These are phyloP conservation scores for Citeromyces matritensis DNA, from an alignment of 805 yeast genomes.

Conservation along the genomic window DNA sequence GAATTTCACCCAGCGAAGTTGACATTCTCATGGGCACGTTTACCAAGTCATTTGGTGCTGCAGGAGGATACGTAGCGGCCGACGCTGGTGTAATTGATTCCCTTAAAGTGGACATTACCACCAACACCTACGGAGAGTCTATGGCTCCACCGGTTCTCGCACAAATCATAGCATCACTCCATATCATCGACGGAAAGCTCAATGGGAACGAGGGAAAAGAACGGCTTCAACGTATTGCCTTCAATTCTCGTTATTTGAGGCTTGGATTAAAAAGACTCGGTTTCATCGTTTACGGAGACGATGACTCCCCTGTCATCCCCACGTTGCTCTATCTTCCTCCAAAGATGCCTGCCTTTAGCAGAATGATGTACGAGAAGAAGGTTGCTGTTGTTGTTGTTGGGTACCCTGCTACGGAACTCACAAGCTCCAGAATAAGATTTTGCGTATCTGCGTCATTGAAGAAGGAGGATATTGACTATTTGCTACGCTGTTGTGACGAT, in stretches of 20 bases:
- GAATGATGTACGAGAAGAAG: slow-evolving; percentile 62
- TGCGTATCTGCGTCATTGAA: slow-evolving; percentile 89
- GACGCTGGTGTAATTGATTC: slow-evolving; percentile 53
- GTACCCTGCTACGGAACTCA: slow-evolving; percentile 93
- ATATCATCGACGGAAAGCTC: slow-evolving; percentile 65
- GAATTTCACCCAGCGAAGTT: slow-evolving; percentile 56
- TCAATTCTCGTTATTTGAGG: slow-evolving; percentile 87
- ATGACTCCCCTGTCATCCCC: slow-evolving; percentile 95
- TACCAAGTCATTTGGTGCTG: slow-evolving; percentile 96
- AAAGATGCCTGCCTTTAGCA: slow-evolving; percentile 85
- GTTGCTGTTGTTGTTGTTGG: slow-evolving; percentile 95
- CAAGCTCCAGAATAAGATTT: slow-evolving; percentile 79
- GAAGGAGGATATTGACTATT: slow-evolving; percentile 81
- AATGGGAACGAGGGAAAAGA: slow-evolving; percentile 90
- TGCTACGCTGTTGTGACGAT: slow-evolving; percentile 55
- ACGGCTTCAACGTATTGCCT: slow-evolving; percentile 85
- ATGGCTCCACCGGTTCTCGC: slow-evolving; percentile 84
- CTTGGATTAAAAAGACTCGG: slow-evolving; percentile 86
- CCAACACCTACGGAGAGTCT: slow-evolving; percentile 69
- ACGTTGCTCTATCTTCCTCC: slow-evolving; percentile 77
- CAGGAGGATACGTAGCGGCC: slow-evolving; percentile 95
- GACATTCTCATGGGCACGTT: slow-evolving; percentile 96
- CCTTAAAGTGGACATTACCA: slow-evolving; percentile 57
- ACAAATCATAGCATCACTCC: slow-evolving; percentile 72
- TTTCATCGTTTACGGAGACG: slow-evolving; percentile 86